phyloP scores from a whole-genome alignment of 257 asterid genomes.

The Primulina eburnea region DNA sequence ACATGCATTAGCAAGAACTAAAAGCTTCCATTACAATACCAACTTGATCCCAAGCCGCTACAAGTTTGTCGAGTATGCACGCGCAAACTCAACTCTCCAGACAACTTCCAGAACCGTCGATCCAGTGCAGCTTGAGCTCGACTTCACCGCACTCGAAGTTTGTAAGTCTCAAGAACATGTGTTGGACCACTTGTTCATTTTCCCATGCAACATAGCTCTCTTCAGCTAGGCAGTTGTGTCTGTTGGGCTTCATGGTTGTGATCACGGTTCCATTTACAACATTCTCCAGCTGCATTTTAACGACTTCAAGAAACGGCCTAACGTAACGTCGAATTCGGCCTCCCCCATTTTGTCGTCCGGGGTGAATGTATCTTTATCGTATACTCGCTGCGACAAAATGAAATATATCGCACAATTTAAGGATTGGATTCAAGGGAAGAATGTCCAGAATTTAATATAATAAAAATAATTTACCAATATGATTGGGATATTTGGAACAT shows the following conservation, averaged over 20 bases:
- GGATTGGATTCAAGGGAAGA: not conserved
- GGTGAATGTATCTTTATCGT: conserved; percentile 46
- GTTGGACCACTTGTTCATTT: conserved; percentile 41
- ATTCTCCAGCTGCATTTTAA: conserved; percentile 26
- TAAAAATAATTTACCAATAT: conserved; percentile 36
- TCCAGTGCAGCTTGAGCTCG: conserved; percentile 55
- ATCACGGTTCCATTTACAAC: conserved; percentile 40
- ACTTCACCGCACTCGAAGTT: conserved; percentile 61
- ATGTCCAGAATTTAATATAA: not conserved
- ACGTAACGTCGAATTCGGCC: conserved; percentile 45
- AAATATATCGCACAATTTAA: no score
- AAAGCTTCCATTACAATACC: not conserved
- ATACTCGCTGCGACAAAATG: conserved; percentile 45
- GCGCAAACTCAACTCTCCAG: no score
- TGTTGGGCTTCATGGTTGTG: conserved; percentile 39
- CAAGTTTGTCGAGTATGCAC: not conserved
- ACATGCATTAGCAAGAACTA: not conserved
- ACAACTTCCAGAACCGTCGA: conserved; percentile 25
- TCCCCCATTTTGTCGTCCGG: conserved; percentile 70
- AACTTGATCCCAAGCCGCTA: not conserved
- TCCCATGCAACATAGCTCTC: conserved; percentile 57
- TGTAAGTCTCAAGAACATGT: conserved; percentile 46
- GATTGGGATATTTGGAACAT: conserved; percentile 43
- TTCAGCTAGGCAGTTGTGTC: conserved; percentile 49
- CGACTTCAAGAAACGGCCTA: conserved; percentile 36